Percentiles rank a stretch among this genome's conserved stretches.
These are phyloP conservation scores for Monosporascus sp. DNA, from an alignment of 2,329 filamentous ascomycete genomes.

Conservation along the genomic window DNA sequence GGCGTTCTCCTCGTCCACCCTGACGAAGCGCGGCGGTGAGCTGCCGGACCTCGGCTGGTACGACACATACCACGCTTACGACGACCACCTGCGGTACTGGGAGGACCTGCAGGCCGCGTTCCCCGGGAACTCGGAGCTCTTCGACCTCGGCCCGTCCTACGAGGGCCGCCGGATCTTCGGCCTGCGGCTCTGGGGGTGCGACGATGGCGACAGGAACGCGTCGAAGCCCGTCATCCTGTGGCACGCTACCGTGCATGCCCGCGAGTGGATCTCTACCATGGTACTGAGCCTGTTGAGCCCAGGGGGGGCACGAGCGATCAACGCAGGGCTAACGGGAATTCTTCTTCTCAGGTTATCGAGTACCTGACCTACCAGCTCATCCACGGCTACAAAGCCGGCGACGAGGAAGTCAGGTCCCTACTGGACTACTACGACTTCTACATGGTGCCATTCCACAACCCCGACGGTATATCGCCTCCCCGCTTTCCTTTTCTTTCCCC, in stretches of 20 bases:
- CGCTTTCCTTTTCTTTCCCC: neutral
- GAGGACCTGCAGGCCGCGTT: constrained; percentile 34
- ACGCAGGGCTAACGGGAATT: neutral
- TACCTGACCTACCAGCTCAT: constrained; percentile 42
- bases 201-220: constrained; percentile 26
- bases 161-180: constrained; percentile 52
- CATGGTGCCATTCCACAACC: constrained; percentile 58
- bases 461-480: constrained; percentile 42
- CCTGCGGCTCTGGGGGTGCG: constrained; percentile 41
- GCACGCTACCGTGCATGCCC: constrained; percentile 47
- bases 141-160: constrained; percentile 38
- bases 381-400: constrained; percentile 32
- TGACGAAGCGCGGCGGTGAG: neutral
- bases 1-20: neutral
- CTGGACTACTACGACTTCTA: constrained; percentile 60
- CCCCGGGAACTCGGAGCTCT: constrained; percentile 39
- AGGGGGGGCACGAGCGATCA: neutral
- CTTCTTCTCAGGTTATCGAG: constrained; percentile 29
- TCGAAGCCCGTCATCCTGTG: constrained; percentile 41
- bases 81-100: constrained; percentile 43
- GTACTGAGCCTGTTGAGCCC: constrained; percentile 45
- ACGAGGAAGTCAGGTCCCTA: constrained; percentile 31
- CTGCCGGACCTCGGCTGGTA: constrained; percentile 31
- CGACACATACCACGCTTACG: constrained; percentile 43
- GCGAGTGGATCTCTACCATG: constrained; percentile 49